Base-by-base conservation (phyloP, 2,329 filamentous ascomycete species). In the Pseudomassariella vexata region DNA sequence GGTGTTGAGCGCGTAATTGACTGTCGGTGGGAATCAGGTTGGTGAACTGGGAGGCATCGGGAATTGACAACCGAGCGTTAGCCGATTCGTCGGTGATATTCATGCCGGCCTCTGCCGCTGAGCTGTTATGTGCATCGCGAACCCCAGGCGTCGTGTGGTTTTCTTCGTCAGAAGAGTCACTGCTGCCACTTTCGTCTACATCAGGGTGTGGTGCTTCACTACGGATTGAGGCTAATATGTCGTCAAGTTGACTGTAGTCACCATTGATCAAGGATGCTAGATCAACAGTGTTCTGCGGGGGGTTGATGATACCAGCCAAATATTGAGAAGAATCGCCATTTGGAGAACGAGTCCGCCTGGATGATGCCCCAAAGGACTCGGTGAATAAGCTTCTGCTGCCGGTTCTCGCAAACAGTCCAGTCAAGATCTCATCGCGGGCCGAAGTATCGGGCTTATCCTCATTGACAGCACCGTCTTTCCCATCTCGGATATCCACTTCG, bases 401-500 rank as follows among this genome's bases (percentile, higher is more conserved):
- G 33, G 42, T 50, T 24, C 50, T 49, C 19, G 47, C 46, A 30
- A 76, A 75, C 4, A 76, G 49, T 14, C 63, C 68, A 9, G 63
- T 65, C 34, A 87, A 62, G 20, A 85, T 70, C 16, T 76, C 70
- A 38, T 79, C 67, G 37, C 79, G 70, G 45, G 71, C 65, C 5
- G 73, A 71, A 2, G 65, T 74, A 47, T 85, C 82, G 8, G 69
- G 66, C 19, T 66, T 63, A 45, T 80, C 75, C 24, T 75, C 69
- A 33, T 68, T 72, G 25, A 85, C 63, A 4, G 77, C 71, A 2
- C 72, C 67, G 26, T 52, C 52, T 15, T 69, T 68, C 6, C 73
- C 75, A 38, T 82, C 73, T 2, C 69, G 60, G 10, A 89, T 62
- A 24, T 79, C 67, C 34, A 82, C 63, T 28, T 83, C 79, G 2